Evolutionary conservation across 768 basidiomycete species (phyloP), one percentile per base, ranked within the genome.

Genomic region (Kwoniella dendrophila): DNA sequence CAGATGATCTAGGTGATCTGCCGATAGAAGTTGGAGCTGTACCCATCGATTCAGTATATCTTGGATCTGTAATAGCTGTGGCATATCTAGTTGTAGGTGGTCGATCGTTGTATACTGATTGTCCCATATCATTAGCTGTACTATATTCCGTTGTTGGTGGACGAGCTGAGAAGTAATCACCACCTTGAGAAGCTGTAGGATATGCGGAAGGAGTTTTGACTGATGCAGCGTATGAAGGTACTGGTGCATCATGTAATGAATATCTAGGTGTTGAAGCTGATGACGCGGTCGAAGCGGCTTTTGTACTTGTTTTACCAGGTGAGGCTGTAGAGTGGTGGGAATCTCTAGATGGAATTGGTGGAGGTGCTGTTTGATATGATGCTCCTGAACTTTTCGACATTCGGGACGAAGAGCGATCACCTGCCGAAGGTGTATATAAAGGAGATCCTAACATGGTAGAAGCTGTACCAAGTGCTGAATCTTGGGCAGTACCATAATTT

Each of bases 321-420:
- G 63, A 63, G 4, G 72, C 53, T 8, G 72, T 67, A 20, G 29
- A 60, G 52, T 71, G 71, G 16, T 54, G 38, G 22, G 70, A 69
- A 49, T 71, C 72, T 51, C 58, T 47, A 6, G 70, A 66, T n/a
- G 70, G 68, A 20, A 64, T 62, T 14, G 73, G 69, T n/a, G 73
- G 73, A 30, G 71, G 68, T 40, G 71, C 71, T 12, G 73, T 67
- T 14, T 68, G 29, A 52, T 70, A 75, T 10, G 68, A 63, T 14
- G 69, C 64, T 7, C 43, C 62, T 2, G 57, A 56, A 5, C 30
- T 36, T 32, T 38, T 51, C 8, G 63, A 68, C 34, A 61, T 30
- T 5, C 58, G 47, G 20, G 52, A 56, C 2, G 59, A 57, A 26
- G 62, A 20, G 32, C 54, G 56, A 56, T 63, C 63, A 43, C 30